Evolutionary conservation across 2,329 filamentous ascomycete genomes (phyloP).

Genomic region (Fusarium kyushuense): DNA sequence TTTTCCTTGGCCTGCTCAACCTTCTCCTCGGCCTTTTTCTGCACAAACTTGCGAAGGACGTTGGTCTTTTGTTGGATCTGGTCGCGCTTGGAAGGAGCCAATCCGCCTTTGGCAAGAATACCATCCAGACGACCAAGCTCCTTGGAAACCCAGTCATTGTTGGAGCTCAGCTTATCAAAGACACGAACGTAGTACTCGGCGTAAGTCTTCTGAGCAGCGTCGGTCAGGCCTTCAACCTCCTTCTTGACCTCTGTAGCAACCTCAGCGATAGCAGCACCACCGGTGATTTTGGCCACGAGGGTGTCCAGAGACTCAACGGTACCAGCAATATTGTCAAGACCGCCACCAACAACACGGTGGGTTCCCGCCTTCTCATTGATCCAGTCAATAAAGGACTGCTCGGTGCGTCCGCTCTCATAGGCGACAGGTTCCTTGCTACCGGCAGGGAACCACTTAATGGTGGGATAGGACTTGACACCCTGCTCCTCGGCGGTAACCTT

Average conservation of each 20-base stretch:
- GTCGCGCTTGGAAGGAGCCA: conserved; percentile 87
- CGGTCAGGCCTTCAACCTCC: conserved; percentile 74
- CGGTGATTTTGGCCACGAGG: conserved; percentile 79
- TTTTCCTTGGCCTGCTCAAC: conserved; percentile 70
- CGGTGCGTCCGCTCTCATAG: conserved; percentile 82
- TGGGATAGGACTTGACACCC: conserved; percentile 88
- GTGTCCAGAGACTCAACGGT: conserved; percentile 83
- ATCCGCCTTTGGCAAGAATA: conserved; percentile 86
- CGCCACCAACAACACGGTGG: conserved; percentile 83
- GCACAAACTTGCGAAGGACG: conserved; percentile 82
- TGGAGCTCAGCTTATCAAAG: conserved; percentile 84
- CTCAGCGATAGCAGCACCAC: conserved; percentile 70
- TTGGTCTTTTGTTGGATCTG: conserved; percentile 89
- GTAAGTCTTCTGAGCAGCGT: conserved; percentile 76
- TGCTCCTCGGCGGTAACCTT: conserved; percentile 82
- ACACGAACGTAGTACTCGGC: conserved; percentile 95
- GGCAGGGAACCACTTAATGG: conserved; percentile 96
- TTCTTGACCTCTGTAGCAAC: conserved; percentile 79
- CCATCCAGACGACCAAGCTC: conserved; percentile 84
- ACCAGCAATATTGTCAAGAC: conserved; percentile 81
- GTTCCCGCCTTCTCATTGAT: conserved; percentile 92
- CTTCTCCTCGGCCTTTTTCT: conserved; percentile 68
- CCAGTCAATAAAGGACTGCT: conserved; percentile 81
- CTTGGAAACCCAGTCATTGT: conserved; percentile 83
- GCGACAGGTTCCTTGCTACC: conserved; percentile 77